Evolutionary conservation across 2,329 filamentous ascomycete genomes (phyloP).

Genomic region (Penicillium sp.): DNA sequence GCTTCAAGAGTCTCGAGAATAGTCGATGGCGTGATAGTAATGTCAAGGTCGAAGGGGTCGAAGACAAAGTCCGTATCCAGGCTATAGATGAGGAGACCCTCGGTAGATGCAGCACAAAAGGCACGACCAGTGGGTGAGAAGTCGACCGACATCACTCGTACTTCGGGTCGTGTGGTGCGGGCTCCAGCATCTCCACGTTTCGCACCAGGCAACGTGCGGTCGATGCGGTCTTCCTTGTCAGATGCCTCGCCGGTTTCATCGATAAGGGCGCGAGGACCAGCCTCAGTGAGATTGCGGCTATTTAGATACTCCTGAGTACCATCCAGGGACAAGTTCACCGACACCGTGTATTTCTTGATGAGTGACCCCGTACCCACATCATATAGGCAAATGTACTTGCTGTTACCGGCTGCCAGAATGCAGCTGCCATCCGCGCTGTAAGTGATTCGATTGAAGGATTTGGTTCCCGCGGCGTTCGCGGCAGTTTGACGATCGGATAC

Average conservation of each 20-base stretch:
- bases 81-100: conserved; percentile 89
- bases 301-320: conserved; percentile 97
- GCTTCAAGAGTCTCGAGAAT: conserved; percentile 66
- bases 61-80: conserved; percentile 80
- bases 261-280: conserved; percentile 75
- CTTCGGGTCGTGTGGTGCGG: conserved; percentile 70
- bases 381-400: conserved; percentile 97
- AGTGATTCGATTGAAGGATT: conserved; percentile 78
- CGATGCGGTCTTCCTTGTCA: conserved; percentile 78
- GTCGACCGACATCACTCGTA: conserved; percentile 75
- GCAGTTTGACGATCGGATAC: conserved; percentile 82
- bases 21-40: conserved; percentile 83
- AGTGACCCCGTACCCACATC: conserved; percentile 88
- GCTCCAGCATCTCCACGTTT: conserved; percentile 80
- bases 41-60: conserved; percentile 92
- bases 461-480: conserved; percentile 83
- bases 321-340: conserved; percentile 88
- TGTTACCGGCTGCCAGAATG: conserved; percentile 84
- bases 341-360: conserved; percentile 92
- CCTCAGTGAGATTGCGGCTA: conserved; percentile 85
- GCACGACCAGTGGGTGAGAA: conserved; percentile 85
- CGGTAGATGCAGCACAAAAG: conserved; percentile 92
- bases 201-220: conserved; percentile 74
- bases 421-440: conserved; percentile 93
- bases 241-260: conserved; percentile 85